Evolutionary conservation across 2,329 filamentous ascomycete species (phyloP), one percentile per base, ranked within the genome.

Genomic region (Stagonosporopsis cucurbitacearum): DNA sequence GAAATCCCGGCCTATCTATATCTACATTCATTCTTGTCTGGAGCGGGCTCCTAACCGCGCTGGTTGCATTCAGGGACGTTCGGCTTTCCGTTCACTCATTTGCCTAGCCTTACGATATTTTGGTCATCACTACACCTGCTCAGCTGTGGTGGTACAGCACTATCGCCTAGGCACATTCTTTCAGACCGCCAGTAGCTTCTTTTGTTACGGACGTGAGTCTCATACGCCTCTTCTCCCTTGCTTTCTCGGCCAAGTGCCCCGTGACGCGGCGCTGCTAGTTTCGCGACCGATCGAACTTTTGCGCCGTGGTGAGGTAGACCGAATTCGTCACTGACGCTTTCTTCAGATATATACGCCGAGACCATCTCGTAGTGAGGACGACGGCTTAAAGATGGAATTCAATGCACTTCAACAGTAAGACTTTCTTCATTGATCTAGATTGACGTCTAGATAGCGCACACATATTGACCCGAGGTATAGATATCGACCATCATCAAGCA

Each of bases 371-470:
- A 60, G 63, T 67, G 59, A 66, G 48, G 54, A 63, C 61, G 60
- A 66, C 57, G 15, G 32, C 51, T 60, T 68, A 67, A 74, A 72
- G 62, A 77, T 77, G 75, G 75, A 77, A 71, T 77, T 75, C 70
- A 76, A 77, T 75, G 71, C 74, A 61, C 56, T 71, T 62, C 71
- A 73, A 44, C 75, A 77, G 75, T 77, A 71, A 69, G 75, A 57
- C 48, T 41, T 42, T 35, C 39, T 41, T 42, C 11, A 22, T 44
- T 30, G 20, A 49, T 59, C 54, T 53, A 54, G 50, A 19, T 37
- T 28, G 26, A 28, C 15, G 32, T 39, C 41, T 46, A 19, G 35
- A 6, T 43, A 20, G 39, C 19, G 41, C 26, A 30, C 22, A 35
- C 40, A 51, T 44, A 54, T 70, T 75, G 54, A 75, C 60, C 33